Base-by-base conservation (phyloP, 345 rosid species). In the Rhodomyrtus tomentosa region DNA sequence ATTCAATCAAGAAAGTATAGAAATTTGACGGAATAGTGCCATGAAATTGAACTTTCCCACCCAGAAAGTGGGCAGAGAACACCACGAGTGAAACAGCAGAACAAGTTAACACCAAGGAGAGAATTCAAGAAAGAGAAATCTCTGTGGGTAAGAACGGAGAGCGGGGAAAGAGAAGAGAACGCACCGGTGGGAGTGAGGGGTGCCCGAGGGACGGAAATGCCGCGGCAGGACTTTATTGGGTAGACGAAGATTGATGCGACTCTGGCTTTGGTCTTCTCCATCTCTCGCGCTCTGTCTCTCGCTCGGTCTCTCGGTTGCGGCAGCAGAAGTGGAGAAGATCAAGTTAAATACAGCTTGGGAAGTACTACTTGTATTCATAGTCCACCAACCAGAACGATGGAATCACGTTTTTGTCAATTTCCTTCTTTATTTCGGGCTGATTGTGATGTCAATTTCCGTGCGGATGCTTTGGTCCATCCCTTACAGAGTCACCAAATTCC, bases 191-290 rank as follows among this genome's bases (percentile, higher is more conserved):
- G 93, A 87, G 95, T 92, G 86, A 94, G 91, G n/a, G 94, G 88
- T 12, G 98, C 98, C 18, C 87, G 90, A 88, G 94, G 83, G 9
- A 92, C 87, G 40, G 96, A 93, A 12, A 95, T 94, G 85, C 96
- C 98, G 79, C 91, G 92, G 88, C 99, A 96, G 76, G 98, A 94
- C 85, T 96, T 96, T 6, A 96, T 58, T 5, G 98, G 98, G 89
- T 96, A 96, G 7, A 96, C 84, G 21, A 95, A 94, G 84, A 96
- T 85, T 62, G 98, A 93, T 7, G 89, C 55, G 49, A 95, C 93
- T 81, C 81, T 89, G n/a, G 90, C 89, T 55, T 11, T 55, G 21
- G 29, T 40, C 25, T 74, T 68, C 80, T 82, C 76, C 94, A 68
- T 95, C 98, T 29, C 92, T 97, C 89, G 93, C 98, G 91, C 98